A percentile compares a stretch with the other conserved stretches of the same genome.
Evolutionary conservation across 176 grass and related monocot genomes (phyloP).

Genomic region (Pontederia paniculata): DNA sequence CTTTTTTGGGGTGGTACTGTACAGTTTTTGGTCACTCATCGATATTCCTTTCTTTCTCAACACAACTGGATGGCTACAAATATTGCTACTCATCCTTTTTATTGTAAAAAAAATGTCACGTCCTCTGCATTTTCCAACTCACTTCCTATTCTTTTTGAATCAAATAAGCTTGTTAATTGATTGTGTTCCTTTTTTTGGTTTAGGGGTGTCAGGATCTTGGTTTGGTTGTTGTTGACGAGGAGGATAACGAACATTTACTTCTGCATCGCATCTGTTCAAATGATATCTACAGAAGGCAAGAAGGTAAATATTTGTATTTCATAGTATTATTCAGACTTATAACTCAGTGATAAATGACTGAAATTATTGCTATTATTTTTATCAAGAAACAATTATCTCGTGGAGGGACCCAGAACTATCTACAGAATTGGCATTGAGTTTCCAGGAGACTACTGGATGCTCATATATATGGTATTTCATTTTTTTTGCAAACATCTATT

Average conservation of each 20-base stretch:
- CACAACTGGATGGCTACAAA: neutral
- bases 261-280: slow-evolving; percentile 57
- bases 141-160: slow-evolving; percentile 8
- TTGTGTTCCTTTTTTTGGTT: slow-evolving; percentile 17
- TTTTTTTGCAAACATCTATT: slow-evolving; percentile 12
- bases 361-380: neutral
- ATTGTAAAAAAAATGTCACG: neutral
- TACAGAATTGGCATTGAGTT: slow-evolving; percentile 61
- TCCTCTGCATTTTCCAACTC: neutral
- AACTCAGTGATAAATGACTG: neutral
- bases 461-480: slow-evolving; percentile 66
- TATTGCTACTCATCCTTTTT: too few relatives aligned
- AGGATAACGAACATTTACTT: slow-evolving; percentile 48
- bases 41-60: neutral
- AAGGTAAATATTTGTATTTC: slow-evolving; percentile 33
- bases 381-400: slow-evolving; percentile 64
- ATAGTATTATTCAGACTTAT: slow-evolving; percentile 3
- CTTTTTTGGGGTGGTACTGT: neutral
- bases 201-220: slow-evolving; percentile 55
- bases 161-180: slow-evolving; percentile 2
- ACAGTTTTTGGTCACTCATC: neutral
- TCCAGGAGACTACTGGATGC: slow-evolving; percentile 73
- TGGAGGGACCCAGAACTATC: slow-evolving; percentile 66
- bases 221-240: slow-evolving; percentile 63
- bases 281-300: slow-evolving; percentile 82